A percentile compares a stretch with the other conserved stretches of the same genome.
phyloP scores from a whole-genome alignment of 2,329 filamentous ascomycete genomes.

The Penicillium sp. region DNA sequence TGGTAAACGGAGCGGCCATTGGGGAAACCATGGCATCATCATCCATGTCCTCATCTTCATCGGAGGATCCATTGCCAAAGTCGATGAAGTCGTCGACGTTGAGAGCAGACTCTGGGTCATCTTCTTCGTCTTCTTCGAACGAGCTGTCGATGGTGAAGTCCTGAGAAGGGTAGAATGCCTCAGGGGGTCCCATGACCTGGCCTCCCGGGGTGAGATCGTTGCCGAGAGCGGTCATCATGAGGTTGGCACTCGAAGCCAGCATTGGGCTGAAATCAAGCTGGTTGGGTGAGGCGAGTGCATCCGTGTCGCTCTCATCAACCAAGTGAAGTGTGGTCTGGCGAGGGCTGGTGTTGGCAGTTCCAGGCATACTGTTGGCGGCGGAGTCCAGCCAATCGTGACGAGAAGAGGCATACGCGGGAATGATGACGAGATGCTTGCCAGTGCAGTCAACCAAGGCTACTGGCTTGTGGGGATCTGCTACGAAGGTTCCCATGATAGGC shows the following conservation, averaged over 20 bases:
- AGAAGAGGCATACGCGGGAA: slow-evolving; percentile 48
- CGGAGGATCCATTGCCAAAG: slow-evolving; percentile 60
- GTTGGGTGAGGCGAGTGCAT: slow-evolving; percentile 42
- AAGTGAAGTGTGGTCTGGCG: slow-evolving; percentile 41
- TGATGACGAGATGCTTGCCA: slow-evolving; percentile 50
- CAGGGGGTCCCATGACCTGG: slow-evolving; percentile 69
- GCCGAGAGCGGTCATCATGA: slow-evolving; percentile 74
- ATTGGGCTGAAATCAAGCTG: slow-evolving; percentile 52
- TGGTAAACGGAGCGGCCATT: slow-evolving; percentile 49
- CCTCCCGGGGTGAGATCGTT: slow-evolving; percentile 52
- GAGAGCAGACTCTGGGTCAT: slow-evolving; percentile 61
- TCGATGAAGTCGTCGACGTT: slow-evolving; percentile 73
- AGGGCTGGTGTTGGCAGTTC: slow-evolving; percentile 47
- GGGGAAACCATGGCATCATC: slow-evolving; percentile 45
- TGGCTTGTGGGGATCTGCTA: slow-evolving; percentile 50
- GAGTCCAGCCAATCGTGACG: slow-evolving; percentile 49
- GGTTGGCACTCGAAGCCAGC: slow-evolving; percentile 66
- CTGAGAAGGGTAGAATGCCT: slow-evolving; percentile 72
- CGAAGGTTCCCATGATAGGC: slow-evolving; percentile 50
- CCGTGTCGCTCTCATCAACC: slow-evolving; percentile 48
- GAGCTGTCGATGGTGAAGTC: slow-evolving; percentile 58
- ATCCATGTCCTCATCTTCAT: slow-evolving; percentile 57
- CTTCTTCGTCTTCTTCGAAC: slow-evolving; percentile 62
- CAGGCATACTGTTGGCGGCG: slow-evolving; percentile 42
- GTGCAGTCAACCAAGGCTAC: slow-evolving; percentile 50